Evolutionary conservation across 371 early-diverging fungal genomes (phyloP).

Genomic region (Umbelopsis sp.): DNA sequence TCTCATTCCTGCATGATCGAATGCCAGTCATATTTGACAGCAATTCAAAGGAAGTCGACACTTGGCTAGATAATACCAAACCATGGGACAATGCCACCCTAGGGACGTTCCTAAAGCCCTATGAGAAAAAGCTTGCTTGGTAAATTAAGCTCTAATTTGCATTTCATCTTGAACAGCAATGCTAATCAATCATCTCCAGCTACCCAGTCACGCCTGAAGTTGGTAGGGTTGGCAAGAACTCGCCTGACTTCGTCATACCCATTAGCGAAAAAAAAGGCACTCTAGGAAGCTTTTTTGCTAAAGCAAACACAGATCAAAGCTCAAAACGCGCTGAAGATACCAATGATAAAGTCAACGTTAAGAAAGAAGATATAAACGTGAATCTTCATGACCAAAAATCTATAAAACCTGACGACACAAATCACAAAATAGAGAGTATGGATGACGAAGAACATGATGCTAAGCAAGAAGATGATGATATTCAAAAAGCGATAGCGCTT

Average conservation of each 20-base stretch:
- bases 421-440: background rate
- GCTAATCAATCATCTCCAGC: background rate
- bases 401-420: background rate
- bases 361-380: no score
- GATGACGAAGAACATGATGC: background rate
- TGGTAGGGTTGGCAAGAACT: slow-evolving; percentile 10
- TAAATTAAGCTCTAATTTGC: background rate
- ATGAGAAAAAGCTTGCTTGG: slow-evolving; percentile 7
- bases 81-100: background rate
- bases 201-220: slow-evolving; percentile 3
- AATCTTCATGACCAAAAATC: background rate
- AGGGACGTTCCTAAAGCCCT: background rate
- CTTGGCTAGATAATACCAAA: slow-evolving; percentile 5
- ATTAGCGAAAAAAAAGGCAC: background rate
- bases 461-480: slow-evolving; percentile 12
- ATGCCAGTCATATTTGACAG: slow-evolving; percentile 8
- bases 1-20: slow-evolving; percentile 9
- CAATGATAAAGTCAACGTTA: background rate
- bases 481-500: slow-evolving; percentile 4
- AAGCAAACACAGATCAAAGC: background rate
- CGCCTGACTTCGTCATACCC: slow-evolving; percentile 8
- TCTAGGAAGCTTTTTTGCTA: slow-evolving; percentile 8
- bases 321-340: background rate
- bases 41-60: background rate
- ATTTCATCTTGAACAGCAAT: background rate